phyloP scores from a whole-genome alignment of 1,284 basidiomycete genomes.

The Ustilago bromivora region DNA sequence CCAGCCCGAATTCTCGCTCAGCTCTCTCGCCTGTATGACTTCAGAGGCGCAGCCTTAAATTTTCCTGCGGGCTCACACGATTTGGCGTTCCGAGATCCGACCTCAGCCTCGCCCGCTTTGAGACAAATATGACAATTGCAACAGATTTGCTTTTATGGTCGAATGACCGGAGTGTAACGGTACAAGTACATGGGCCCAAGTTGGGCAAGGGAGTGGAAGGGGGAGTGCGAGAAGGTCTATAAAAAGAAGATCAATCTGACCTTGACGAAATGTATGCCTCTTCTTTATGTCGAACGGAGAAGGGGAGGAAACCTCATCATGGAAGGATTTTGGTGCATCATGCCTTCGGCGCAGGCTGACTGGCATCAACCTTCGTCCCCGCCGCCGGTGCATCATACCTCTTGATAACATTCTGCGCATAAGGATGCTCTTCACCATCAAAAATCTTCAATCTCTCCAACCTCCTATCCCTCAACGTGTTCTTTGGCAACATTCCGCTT shows the following conservation, averaged over 20 bases:
- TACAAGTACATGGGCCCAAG: conserved; percentile 36
- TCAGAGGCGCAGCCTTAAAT: conserved; percentile 1
- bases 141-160: conserved; percentile 2
- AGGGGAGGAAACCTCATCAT: too few species aligned
- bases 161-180: background rate
- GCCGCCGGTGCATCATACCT: conserved; percentile 21
- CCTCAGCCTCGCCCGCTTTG: background rate
- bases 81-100: conserved; percentile 6
- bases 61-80: background rate
- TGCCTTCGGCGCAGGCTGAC: conserved; percentile 21
- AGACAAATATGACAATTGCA: background rate
- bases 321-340: background rate
- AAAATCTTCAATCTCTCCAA: conserved; percentile 68
- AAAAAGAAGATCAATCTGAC: too few species aligned
- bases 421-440: conserved; percentile 63
- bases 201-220: background rate
- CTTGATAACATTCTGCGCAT: conserved; percentile 55
- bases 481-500: conserved; percentile 69
- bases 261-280: too few species aligned
- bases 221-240: background rate
- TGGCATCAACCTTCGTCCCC: background rate
- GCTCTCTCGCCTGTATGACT: conserved; percentile 1
- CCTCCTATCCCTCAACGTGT: conserved; percentile 66
- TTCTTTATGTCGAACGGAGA: too few species aligned
- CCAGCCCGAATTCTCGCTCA: conserved; percentile 20